These are phyloP conservation scores for Rhizophora mangle DNA, from an alignment of 345 rosid genomes.

Conservation along the genomic window DNA sequence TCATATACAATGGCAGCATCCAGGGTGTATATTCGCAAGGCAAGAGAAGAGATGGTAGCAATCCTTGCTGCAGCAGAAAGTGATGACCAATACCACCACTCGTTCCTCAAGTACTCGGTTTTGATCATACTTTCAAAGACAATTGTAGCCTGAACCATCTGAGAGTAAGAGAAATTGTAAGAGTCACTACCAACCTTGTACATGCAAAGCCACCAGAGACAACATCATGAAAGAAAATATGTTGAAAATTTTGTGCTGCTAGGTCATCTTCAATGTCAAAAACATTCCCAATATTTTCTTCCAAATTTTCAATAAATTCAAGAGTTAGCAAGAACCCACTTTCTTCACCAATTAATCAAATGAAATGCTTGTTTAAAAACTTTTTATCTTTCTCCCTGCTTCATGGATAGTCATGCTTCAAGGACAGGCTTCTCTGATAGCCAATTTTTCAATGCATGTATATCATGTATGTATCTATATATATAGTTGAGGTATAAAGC, in stretches of 20 bases:
- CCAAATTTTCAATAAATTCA: too few relatives aligned
- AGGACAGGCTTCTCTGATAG: too few relatives aligned
- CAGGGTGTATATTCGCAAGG: conserved; percentile 33
- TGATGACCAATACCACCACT: conserved; percentile 44
- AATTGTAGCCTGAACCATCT: conserved; percentile 40
- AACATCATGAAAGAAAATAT: neutral
- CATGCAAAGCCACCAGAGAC: neutral
- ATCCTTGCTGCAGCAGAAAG: conserved; percentile 32
- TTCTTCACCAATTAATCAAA: too few relatives aligned
- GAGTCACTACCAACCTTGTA: neutral
- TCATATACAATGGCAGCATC: conserved; percentile 40
- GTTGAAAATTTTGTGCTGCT: too few relatives aligned
- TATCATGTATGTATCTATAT: too few relatives aligned
- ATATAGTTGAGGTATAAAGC: neutral
- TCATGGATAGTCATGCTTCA: too few relatives aligned
- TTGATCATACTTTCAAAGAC: conserved; percentile 38
- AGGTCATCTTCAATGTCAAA: too few relatives aligned
- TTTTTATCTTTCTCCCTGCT: too few relatives aligned
- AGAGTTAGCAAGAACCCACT: too few relatives aligned
- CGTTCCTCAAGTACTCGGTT: conserved; percentile 30
- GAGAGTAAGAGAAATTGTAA: conserved; percentile 5
- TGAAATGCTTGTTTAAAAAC: too few relatives aligned
- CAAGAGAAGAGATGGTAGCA: conserved; percentile 34
- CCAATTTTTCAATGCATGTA: too few relatives aligned
- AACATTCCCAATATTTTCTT: too few relatives aligned